Evolutionary conservation across 2,329 filamentous ascomycete species (phyloP).

Genomic region (Tolypocladium album): DNA sequence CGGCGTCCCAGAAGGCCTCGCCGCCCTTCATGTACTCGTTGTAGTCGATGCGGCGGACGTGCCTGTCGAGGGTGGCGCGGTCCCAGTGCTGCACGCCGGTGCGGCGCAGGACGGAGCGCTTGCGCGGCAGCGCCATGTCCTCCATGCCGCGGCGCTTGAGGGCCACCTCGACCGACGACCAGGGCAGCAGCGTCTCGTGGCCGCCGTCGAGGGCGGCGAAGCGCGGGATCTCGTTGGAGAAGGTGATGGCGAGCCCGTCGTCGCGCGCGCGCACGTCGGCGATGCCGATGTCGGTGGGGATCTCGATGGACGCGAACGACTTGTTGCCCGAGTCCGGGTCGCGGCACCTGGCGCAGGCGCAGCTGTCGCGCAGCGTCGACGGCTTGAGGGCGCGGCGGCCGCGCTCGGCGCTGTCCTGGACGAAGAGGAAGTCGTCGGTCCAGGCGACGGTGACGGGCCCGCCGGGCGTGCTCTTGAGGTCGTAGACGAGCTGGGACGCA

Average conservation of each 20-base stretch:
- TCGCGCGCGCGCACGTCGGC: constrained; percentile 16
- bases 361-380: constrained; percentile 39
- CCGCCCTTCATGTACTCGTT: constrained; percentile 56
- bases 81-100: constrained; percentile 32
- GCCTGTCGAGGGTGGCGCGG: constrained; percentile 17
- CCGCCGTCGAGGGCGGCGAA: constrained; percentile 12
- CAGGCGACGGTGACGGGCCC: constrained; percentile 14
- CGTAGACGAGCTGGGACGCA: constrained; percentile 6
- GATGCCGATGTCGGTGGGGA: constrained; percentile 23
- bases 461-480: background rate
- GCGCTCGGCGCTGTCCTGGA: constrained; percentile 13
- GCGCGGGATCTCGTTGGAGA: constrained; percentile 36
- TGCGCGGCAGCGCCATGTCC: constrained; percentile 11
- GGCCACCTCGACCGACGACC: constrained; percentile 24
- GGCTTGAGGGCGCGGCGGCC: constrained; percentile 14
- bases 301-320: constrained; percentile 32
- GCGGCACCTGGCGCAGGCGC: constrained; percentile 40
- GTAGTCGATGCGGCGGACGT: constrained; percentile 55
- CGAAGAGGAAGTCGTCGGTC: constrained; percentile 14
- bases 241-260: constrained; percentile 45
- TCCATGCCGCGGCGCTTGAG: constrained; percentile 13
- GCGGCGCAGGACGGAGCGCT: constrained; percentile 16
- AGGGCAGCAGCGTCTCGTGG: constrained; percentile 22
- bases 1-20: constrained; percentile 44
- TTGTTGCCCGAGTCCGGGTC: constrained; percentile 51